Conservation (phyloP, 2,329 filamentous ascomycete genomes). For the Juglanconis juglandina region DNA sequence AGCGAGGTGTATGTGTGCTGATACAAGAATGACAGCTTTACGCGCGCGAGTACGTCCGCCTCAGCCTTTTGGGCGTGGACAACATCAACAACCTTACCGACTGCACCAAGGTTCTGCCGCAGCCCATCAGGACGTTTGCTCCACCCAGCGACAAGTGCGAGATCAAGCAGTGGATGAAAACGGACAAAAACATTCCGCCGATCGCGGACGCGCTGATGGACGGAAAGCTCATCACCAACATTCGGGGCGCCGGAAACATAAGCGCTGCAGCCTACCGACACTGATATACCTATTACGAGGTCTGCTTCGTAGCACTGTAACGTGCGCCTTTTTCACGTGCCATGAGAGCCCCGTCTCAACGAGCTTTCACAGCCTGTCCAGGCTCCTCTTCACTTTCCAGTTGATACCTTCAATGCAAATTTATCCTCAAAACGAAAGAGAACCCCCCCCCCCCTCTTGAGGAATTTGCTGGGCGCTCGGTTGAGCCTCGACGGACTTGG, state of each 20-base stretch:
- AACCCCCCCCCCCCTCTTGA: no score
- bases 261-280: no score
- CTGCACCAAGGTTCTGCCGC: slow-evolving; percentile 36
- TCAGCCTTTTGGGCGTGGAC: slow-evolving; percentile 42
- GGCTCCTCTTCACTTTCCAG: no score
- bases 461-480: no score
- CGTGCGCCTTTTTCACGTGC: no score
- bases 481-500: no score
- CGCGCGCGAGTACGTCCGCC: slow-evolving; percentile 39
- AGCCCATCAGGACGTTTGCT: slow-evolving; percentile 6
- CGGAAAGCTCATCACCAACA: slow-evolving; percentile 8
- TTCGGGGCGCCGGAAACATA: background rate
- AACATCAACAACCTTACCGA: slow-evolving; percentile 43
- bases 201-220: slow-evolving; percentile 6
- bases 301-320: no score
- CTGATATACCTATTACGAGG: no score
- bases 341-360: no score
- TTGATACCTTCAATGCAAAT: no score
- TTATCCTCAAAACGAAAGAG: no score
- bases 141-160: slow-evolving; percentile 17
- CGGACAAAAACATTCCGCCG: slow-evolving; percentile 1
- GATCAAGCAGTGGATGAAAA: slow-evolving; percentile 7
- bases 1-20: background rate
- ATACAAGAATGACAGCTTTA: slow-evolving; percentile 22
- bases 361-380: no score